Conservation (phyloP, 495 filamentous ascomycete genomes). For the Melanomma pulvis-pyrius region DNA sequence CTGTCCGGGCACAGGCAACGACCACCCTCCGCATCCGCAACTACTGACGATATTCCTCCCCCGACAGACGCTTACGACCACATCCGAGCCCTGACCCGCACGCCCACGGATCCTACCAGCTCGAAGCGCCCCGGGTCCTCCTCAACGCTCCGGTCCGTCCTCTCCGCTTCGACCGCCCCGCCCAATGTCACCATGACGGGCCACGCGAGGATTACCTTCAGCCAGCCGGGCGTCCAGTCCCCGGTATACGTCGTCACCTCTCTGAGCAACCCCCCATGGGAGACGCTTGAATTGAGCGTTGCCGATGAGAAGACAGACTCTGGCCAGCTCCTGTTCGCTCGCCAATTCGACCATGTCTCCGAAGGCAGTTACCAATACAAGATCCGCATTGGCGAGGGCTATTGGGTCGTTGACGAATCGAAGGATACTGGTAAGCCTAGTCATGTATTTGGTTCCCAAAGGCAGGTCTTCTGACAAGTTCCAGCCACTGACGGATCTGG, state of each 20-base stretch:
- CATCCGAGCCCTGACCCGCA: background rate
- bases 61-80: background rate
- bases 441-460: background rate
- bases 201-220: conserved; percentile 59
- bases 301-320: conserved; percentile 36
- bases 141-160: background rate
- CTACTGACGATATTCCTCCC: conserved; percentile 21
- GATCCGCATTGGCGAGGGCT: conserved; percentile 63
- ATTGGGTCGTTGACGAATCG: conserved; percentile 65
- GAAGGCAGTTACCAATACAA: conserved; percentile 66
- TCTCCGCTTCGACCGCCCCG: background rate
- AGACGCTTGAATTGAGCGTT: conserved; percentile 61
- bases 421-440: conserved; percentile 52
- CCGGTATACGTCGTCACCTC: conserved; percentile 68
- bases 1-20: conserved; percentile 6
- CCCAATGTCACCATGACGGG: conserved; percentile 13
- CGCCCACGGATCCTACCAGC: background rate
- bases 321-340: conserved; percentile 41
- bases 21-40: conserved; percentile 2
- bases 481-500: conserved; percentile 58
- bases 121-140: background rate
- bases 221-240: conserved; percentile 57
- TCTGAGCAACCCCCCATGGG: conserved; percentile 67
- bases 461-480: conserved; percentile 8
- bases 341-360: conserved; percentile 51